Conservation (phyloP, 495 filamentous ascomycete genomes). For the Apiosordaria backusii region DNA sequence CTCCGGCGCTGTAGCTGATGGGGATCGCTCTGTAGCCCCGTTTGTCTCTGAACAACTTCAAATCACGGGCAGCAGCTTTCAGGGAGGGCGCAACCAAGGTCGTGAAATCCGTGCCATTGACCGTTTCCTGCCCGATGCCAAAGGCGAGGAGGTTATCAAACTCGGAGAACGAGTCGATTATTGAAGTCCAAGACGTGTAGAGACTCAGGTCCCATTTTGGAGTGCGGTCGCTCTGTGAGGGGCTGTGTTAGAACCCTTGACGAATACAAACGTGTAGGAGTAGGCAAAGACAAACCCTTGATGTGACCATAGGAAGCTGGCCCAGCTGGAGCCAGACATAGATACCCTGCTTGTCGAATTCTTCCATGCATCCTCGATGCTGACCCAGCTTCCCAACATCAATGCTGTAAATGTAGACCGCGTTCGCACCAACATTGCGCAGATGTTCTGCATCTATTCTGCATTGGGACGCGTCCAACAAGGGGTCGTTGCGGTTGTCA, state of each 20-base stretch:
- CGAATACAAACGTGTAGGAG: not conserved
- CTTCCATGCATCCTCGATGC: slow-evolving; percentile 67
- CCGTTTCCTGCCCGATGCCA: slow-evolving; percentile 76
- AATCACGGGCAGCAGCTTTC: slow-evolving; percentile 69
- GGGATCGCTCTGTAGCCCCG: slow-evolving; percentile 74
- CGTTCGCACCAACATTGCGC: slow-evolving; percentile 70
- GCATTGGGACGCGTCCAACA: slow-evolving; percentile 68
- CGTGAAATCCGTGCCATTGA: slow-evolving; percentile 51
- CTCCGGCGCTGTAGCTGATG: slow-evolving; percentile 75
- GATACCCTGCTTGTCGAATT: slow-evolving; percentile 65
- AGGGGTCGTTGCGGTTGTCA: slow-evolving; percentile 51
- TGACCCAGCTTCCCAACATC: slow-evolving; percentile 50
- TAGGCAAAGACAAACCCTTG: not conserved
- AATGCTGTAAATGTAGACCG: slow-evolving; percentile 81
- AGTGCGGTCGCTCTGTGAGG: not conserved
- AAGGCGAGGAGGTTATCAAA: slow-evolving; percentile 74
- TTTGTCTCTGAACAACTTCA: slow-evolving; percentile 68
- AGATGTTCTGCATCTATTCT: slow-evolving; percentile 67
- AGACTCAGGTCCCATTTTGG: slow-evolving; percentile 61
- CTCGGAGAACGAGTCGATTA: slow-evolving; percentile 68
- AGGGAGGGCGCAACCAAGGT: slow-evolving; percentile 72
- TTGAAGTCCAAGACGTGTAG: slow-evolving; percentile 56
- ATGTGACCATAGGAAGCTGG: slow-evolving; percentile 54
- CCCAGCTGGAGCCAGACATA: slow-evolving; percentile 56
- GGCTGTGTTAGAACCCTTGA: not conserved